Base-by-base conservation (phyloP, 768 basidiomycete genomes). In the Termitomyces sp. region DNA sequence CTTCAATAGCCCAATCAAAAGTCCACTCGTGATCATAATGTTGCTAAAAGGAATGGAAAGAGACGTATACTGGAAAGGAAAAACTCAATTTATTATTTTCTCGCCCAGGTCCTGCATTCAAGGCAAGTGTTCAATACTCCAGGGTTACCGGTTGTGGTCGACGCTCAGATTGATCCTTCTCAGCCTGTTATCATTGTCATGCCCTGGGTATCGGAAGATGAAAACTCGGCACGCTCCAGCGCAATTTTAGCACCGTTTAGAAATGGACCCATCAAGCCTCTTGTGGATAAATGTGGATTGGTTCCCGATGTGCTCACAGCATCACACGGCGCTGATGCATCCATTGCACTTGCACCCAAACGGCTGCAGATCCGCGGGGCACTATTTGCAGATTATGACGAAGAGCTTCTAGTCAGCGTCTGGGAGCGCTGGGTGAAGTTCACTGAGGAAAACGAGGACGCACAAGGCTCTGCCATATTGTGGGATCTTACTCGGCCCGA, bases 161-260 rank as follows among this genome's bases (percentile, higher is more conserved):
- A 31, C 32, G 45, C 45, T 31, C 32, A 15, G 31, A 20, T 18
- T 47, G 45, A n/a, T 47, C 5, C n/a, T 64, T 36, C 51, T 64
- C 12, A n/a, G n/a, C 64, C 64, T 15, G 63, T 54, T 49, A 52
- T 65, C n/a, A n/a, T n/a, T n/a, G n/a, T n/a, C n/a, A n/a, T n/a
- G n/a, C n/a, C n/a, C n/a, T n/a, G n/a, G n/a, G n/a, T n/a, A n/a
- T n/a, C n/a, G n/a, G n/a, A n/a, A n/a, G n/a, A n/a, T 29, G 51
- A 60, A 27, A 56, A 56, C 29, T 15, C 11, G 35, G 41, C 22
- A 20, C 47, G 3, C 57, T n/a, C 61, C 1, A 52, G 56, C 5
- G 43, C 50, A 25, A 35, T 62, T n/a, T 54, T 66, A 13, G 53
- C 56, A 13, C 62, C 65, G 10, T 66, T 66, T 53, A 54, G 56